These are phyloP conservation scores for Articulospora tetracladia DNA, from an alignment of 495 filamentous ascomycete species.

Conservation along the genomic window DNA sequence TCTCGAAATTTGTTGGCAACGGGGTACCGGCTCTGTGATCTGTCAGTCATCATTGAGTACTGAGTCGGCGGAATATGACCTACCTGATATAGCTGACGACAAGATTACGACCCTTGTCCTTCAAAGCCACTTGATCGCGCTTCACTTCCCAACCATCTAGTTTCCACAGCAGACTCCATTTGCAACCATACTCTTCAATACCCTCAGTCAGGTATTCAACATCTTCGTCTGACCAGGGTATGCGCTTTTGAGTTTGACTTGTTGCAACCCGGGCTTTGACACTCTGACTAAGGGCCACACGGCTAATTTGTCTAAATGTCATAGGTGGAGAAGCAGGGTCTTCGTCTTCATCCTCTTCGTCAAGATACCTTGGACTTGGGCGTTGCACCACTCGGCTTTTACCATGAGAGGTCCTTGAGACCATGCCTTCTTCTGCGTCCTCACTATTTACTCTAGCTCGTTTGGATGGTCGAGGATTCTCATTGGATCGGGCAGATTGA, in stretches of 20 bases:
- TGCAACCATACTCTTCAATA: constrained; percentile 44
- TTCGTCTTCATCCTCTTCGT: constrained; percentile 7
- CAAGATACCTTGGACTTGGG: neutral
- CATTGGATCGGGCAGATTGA: neutral
- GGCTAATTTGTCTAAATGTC: constrained; percentile 20
- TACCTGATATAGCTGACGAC: constrained; percentile 58
- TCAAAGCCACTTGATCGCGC: constrained; percentile 51
- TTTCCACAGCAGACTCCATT: constrained; percentile 49
- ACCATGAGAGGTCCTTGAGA: neutral
- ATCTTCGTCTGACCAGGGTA: constrained; percentile 40
- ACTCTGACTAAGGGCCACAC: constrained; percentile 19
- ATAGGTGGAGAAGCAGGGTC: constrained; percentile 5
- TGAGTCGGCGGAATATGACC: constrained; percentile 21
- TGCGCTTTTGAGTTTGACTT: constrained; percentile 39
- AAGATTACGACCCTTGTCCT: constrained; percentile 64
- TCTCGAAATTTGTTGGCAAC: constrained; percentile 45
- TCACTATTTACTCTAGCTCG: constrained; percentile 2
- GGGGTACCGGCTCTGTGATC: constrained; percentile 23
- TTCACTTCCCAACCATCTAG: constrained; percentile 33
- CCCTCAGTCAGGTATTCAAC: constrained; percentile 43
- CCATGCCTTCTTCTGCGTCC: constrained; percentile 1
- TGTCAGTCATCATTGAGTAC: neutral
- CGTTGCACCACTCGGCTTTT: neutral
- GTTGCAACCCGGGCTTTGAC: constrained; percentile 8
- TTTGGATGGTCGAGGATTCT: constrained; percentile 10